Evolutionary conservation across 176 grass and related monocot species (phyloP).

Genomic region (Saccharum officinarum): DNA sequence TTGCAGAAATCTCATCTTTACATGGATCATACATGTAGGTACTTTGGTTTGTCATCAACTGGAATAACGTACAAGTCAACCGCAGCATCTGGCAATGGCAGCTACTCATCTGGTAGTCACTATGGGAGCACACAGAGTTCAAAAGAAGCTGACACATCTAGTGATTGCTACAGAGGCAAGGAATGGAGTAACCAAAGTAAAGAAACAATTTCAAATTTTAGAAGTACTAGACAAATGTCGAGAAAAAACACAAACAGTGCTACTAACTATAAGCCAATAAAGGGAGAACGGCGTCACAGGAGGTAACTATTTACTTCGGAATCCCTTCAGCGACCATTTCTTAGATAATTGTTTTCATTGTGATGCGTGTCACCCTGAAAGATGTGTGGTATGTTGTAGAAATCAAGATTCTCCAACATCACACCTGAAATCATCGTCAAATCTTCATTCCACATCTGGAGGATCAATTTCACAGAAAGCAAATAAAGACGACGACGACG

Average conservation of each 20-base stretch:
- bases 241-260: constrained; percentile 14
- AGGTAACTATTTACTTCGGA: constrained; percentile 24
- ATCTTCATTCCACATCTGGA: constrained; percentile 4
- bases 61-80: constrained; percentile 54
- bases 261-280: constrained; percentile 24
- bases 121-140: constrained; percentile 35
- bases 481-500: constrained; percentile 46
- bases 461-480: constrained; percentile 26
- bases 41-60: constrained; percentile 66
- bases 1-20: not conserved
- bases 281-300: not conserved
- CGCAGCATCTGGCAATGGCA: constrained; percentile 25
- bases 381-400: not conserved
- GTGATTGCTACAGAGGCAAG: constrained; percentile 32
- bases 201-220: constrained; percentile 12
- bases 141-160: constrained; percentile 37
- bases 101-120: constrained; percentile 44
- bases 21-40: constrained; percentile 41
- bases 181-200: constrained; percentile 27
- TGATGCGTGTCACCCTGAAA: not conserved
- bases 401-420: constrained; percentile 11
- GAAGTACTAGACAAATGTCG: constrained; percentile 9
- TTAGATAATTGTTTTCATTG: not conserved
- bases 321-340: not conserved
- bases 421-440: constrained; percentile 4